Evolutionary conservation across 1,284 basidiomycete species (phyloP).

Genomic region (Apiotrichum siamense): DNA sequence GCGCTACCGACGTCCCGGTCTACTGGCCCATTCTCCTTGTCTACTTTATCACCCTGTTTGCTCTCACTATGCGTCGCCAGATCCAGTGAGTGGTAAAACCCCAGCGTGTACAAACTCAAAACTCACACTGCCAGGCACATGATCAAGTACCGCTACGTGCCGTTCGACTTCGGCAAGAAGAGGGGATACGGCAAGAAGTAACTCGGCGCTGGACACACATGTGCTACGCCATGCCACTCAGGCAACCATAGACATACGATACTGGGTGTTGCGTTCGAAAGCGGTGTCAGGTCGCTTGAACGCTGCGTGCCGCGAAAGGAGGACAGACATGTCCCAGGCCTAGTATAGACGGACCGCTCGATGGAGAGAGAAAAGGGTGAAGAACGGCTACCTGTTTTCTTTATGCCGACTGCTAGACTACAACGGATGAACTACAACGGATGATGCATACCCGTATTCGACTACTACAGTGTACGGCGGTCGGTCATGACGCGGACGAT

Average conservation of each 20-base stretch:
- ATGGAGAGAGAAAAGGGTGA: not conserved
- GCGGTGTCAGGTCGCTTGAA: too few species aligned
- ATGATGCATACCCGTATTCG: slow-evolving; percentile 14
- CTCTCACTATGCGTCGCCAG: slow-evolving; percentile 85
- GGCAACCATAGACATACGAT: too few species aligned
- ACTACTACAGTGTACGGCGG: slow-evolving; percentile 63
- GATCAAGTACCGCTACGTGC: slow-evolving; percentile 89
- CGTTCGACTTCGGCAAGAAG: slow-evolving; percentile 46
- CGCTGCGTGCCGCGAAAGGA: too few species aligned
- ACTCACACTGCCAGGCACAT: slow-evolving; percentile 64
- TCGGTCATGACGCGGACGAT: slow-evolving; percentile 98
- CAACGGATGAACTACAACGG: slow-evolving; percentile 17
- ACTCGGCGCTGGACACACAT: not conserved
- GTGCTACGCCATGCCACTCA: too few species aligned
- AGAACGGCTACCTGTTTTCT: not conserved
- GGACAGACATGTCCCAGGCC: too few species aligned
- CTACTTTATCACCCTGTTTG: slow-evolving; percentile 83
- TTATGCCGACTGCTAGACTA: slow-evolving; percentile 10
- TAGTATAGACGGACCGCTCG: too few species aligned
- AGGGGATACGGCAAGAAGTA: slow-evolving; percentile 43
- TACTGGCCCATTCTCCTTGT: slow-evolving; percentile 97
- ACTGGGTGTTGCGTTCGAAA: too few species aligned
- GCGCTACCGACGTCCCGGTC: slow-evolving; percentile 86
- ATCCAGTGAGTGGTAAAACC: slow-evolving; percentile 69
- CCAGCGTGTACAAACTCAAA: not conserved